Conservation (phyloP, 2,329 filamentous ascomycete genomes). For the Botryotinia narcissicola region DNA sequence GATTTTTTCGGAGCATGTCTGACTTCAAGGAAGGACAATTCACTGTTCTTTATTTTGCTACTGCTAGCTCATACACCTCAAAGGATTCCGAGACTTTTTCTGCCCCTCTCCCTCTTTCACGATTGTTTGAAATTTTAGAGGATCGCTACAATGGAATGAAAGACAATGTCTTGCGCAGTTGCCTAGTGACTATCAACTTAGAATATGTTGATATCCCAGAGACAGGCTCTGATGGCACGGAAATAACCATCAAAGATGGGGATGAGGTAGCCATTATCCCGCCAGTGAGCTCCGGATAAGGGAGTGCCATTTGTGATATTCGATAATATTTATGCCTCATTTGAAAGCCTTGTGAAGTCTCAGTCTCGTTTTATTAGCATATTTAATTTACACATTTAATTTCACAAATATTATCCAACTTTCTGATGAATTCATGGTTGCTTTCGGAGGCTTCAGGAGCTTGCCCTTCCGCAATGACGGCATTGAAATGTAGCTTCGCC, state of each 20-base stretch:
- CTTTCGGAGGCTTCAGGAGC: neutral
- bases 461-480: neutral
- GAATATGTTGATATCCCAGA: constrained; percentile 70
- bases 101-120: constrained; percentile 61
- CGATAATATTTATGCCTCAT: neutral
- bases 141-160: constrained; percentile 67
- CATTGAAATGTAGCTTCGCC: neutral
- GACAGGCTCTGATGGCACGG: constrained; percentile 42
- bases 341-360: neutral
- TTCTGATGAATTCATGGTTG: neutral
- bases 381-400: neutral
- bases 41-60: constrained; percentile 78
- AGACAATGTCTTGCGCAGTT: constrained; percentile 66
- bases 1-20: constrained; percentile 22
- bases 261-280: constrained; percentile 88
- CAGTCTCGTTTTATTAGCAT: neutral
- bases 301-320: neutral
- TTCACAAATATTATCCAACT: neutral
- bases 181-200: constrained; percentile 75
- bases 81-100: constrained; percentile 63
- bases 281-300: constrained; percentile 79
- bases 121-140: constrained; percentile 68
- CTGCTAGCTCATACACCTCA: constrained; percentile 67
- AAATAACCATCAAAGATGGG: constrained; percentile 60
- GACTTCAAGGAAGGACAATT: constrained; percentile 56